A percentile compares a stretch with the other conserved stretches of the same genome.
phyloP scores from a whole-genome alignment of 257 asterid genomes.

The Lithospermum erythrorhizon region DNA sequence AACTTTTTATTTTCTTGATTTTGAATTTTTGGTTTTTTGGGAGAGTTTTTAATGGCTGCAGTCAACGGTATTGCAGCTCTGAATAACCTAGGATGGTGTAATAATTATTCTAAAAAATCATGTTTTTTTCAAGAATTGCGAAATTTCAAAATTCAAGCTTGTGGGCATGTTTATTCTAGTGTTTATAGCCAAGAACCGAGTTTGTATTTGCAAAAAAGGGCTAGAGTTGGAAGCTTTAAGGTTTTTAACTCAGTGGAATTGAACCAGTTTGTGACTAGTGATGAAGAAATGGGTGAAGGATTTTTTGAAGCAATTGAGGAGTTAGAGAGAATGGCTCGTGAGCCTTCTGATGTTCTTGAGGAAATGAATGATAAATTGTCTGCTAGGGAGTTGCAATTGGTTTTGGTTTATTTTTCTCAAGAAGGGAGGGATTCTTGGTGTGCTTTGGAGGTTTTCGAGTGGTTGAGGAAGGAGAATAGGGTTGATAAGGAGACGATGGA shows the following conservation, averaged over 20 bases:
- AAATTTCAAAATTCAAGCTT: too few relatives aligned
- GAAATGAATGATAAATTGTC: constrained; percentile 77
- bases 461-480: constrained; percentile 88
- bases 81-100: too few relatives aligned
- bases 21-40: too few relatives aligned
- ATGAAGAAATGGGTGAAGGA: constrained; percentile 77
- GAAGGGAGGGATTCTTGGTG: constrained; percentile 99
- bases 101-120: too few relatives aligned
- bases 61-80: too few relatives aligned
- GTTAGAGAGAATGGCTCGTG: constrained; percentile 81
- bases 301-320: constrained; percentile 92
- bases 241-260: constrained; percentile 54
- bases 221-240: constrained; percentile 19
- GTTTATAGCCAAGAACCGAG: not conserved
- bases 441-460: constrained; percentile 88
- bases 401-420: constrained; percentile 80
- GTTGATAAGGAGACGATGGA: constrained; percentile 96
- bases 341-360: constrained; percentile 88
- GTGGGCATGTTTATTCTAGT: too few relatives aligned
- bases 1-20: too few relatives aligned
- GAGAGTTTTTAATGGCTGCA: too few relatives aligned
- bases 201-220: constrained; percentile 7
- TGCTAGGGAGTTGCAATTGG: constrained; percentile 74
- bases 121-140: too few relatives aligned
- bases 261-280: constrained; percentile 64